phyloP scores from a whole-genome alignment of 2,329 filamentous ascomycete genomes.

The Mycosphaerella sp. region DNA sequence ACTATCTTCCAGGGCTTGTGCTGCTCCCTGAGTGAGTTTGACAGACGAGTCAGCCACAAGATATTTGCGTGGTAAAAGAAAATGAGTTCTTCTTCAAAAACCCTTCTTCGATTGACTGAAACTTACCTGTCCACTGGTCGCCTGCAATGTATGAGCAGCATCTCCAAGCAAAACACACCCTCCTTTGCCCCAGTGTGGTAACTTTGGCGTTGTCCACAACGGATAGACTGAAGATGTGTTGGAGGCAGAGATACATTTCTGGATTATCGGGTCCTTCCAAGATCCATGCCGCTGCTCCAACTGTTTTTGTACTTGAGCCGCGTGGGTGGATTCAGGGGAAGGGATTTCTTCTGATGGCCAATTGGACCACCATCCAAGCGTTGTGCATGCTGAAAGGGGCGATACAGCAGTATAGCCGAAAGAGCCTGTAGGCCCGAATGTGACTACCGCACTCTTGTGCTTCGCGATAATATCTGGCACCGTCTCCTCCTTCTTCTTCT shows the following conservation, averaged over 20 bases:
- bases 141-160: slow-evolving; percentile 51
- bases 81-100: too few relatives aligned
- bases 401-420: slow-evolving; percentile 43
- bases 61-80: too few relatives aligned
- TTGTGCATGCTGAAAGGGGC: slow-evolving; percentile 21
- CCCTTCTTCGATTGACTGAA: too few relatives aligned
- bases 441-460: slow-evolving; percentile 30
- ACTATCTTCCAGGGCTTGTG: slow-evolving; percentile 51
- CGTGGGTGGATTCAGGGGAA: background rate
- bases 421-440: slow-evolving; percentile 46
- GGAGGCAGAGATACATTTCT: slow-evolving; percentile 33
- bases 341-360: slow-evolving; percentile 1
- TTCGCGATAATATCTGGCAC: slow-evolving; percentile 43
- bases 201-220: slow-evolving; percentile 43
- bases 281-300: slow-evolving; percentile 38
- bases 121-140: slow-evolving; percentile 39
- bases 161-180: slow-evolving; percentile 51
- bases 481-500: too few relatives aligned
- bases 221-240: slow-evolving; percentile 43
- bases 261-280: slow-evolving; percentile 43
- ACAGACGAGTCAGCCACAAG: too few relatives aligned
- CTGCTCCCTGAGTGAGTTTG: slow-evolving; percentile 41
- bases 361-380: slow-evolving; percentile 12
- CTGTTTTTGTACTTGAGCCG: slow-evolving; percentile 29
- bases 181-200: slow-evolving; percentile 44